Base-by-base conservation (phyloP, 352 stramenopile species). In the Globisporangium camurandrum region DNA sequence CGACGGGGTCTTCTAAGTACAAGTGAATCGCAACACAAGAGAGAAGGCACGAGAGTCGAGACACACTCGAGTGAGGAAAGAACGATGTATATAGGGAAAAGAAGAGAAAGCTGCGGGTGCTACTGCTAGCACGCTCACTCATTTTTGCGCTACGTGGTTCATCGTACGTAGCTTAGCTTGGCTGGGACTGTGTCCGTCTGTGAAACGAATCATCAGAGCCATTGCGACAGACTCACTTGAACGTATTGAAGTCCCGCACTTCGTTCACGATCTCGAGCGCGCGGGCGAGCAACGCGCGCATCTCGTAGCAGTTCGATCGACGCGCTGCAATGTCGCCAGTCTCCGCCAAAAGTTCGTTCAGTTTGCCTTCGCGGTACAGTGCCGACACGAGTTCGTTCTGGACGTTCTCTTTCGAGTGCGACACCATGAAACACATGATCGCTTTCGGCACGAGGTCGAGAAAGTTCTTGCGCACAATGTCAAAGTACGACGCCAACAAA, bases 371-470 rank as follows among this genome's bases (percentile, higher is more conserved):
- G 27, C 95, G 91, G 67, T 99, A 99, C 23, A 99, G 71, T 49
- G 95, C 88, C 34, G 85, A 94, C 17, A 99, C 93, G 28, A 99
- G 74, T 66, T 98, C 95, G 71, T 98, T 98, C 69, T 98, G 95
- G 52, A 99, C 84, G 40, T 97, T 96, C 61, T 98, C 93, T 66
- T 97, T 97, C 31, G 96, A 81, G 64, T 93, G 62, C 23, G 84
- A 84, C 24, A 97, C 85, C 84, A 99, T 91, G 62, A 98, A 98
- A 76, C 93, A 96, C 95, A 99, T 99, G 63, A 99, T 98, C n/a
- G 96, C 95, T 74, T 99, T 99, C 5, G 97, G 97, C 36, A 99
- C 96, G 61, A 99, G 77, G 63, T 99, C 97, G 61, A 98, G 82
- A 67, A 99, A 98, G 68, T 98, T 98, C 81, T 98, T 98, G 44